Base-by-base conservation (phyloP, 768 basidiomycete species). In the Pholiota microspora region DNA sequence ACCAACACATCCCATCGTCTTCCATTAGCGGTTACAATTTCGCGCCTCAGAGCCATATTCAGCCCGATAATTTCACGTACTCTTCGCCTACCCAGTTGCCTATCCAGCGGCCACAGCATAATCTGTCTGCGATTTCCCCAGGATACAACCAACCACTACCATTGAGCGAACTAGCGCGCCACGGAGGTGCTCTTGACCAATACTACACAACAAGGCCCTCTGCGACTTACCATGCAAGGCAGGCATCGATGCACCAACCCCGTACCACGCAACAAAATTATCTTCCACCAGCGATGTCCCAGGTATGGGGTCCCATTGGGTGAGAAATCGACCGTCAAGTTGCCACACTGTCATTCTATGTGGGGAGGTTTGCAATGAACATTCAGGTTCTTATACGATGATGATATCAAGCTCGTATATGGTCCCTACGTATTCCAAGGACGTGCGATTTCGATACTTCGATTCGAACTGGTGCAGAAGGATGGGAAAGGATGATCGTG, bases 251-350 rank as follows among this genome's bases (percentile, higher is more conserved):
- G 24, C 63, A 69, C 45, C 69, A 70, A 38, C 58, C 69, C 38
- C 63, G 68, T 23, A 44, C 67, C 23, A 49, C 55, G 12, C 57
- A 56, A 45, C 66, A 69, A 9, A 61, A 64, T 32, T 67, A 65
- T 44, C 46, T 64, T 16, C 59, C 67, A 7, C 67, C 70, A 5
- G 52, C 69, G 3, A 65, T 71, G 54, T 67, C 72, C 8, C 72
- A 72, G 50, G 45, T 69, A 7, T 74, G 73, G 74, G 63, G 71
- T 25, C 70, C 69, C 52, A 66, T 56, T 50, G 70, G 72, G 25
- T 73, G 61, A 64, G 16, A 21, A 10, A 28, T n/a, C n/a, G n/a
- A n/a, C n/a, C 18, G 25, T 55, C 44, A 34, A 24, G n/a, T n/a
- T n/a, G n/a, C n/a, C n/a, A n/a, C n/a, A n/a, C n/a, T n/a, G n/a